Evolutionary conservation across 1,139 yeast genomes (phyloP).

Genomic region (Geotrichum europaeum): DNA sequence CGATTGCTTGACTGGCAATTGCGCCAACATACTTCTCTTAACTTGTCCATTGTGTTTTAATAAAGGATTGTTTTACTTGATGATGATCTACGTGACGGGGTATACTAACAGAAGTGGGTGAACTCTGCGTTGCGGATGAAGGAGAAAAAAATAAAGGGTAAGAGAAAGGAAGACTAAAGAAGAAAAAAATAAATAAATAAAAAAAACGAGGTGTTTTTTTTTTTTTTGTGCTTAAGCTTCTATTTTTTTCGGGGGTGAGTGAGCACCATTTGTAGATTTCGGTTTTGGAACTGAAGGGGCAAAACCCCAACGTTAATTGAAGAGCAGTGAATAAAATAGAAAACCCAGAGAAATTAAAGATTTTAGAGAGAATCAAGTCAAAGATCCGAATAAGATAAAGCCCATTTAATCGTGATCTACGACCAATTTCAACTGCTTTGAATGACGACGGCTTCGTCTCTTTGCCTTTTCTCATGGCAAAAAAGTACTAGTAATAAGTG

Average conservation of each 20-base stretch:
- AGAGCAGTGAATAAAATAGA: not conserved
- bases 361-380: too few relatives aligned
- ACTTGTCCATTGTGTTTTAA: slow-evolving; percentile 40
- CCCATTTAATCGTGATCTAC: too few relatives aligned
- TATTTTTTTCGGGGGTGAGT: not conserved
- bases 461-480: too few relatives aligned
- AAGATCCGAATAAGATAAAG: too few relatives aligned
- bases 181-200: not conserved
- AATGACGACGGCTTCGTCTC: not conserved
- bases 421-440: not conserved
- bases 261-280: too few relatives aligned
- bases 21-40: slow-evolving; percentile 43
- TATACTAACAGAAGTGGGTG: not conserved
- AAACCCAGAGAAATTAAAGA: too few relatives aligned
- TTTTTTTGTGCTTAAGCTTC: not conserved
- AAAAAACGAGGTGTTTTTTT: slow-evolving; percentile 1
- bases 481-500: too few relatives aligned
- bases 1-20: not conserved
- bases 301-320: not conserved
- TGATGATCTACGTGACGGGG: not conserved
- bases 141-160: not conserved
- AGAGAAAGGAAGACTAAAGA: slow-evolving; percentile 4
- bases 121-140: not conserved
- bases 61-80: not conserved
- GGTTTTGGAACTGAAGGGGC: not conserved